Evolutionary conservation across 2,329 filamentous ascomycete species (phyloP).

Genomic region (Beauveria varroae): DNA sequence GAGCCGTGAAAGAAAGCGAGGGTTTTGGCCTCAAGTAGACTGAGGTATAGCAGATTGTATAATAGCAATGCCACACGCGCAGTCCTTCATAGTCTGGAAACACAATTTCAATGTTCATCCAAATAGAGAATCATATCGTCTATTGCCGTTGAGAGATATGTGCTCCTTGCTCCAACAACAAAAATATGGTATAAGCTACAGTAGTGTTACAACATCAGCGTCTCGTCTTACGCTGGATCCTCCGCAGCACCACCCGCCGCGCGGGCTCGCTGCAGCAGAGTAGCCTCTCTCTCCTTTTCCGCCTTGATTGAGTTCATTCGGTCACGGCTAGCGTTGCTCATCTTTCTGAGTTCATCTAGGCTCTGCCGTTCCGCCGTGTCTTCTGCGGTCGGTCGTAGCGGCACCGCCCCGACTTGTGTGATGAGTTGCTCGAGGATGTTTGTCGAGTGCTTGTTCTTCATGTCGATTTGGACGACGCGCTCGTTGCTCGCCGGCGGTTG

Average conservation of each 20-base stretch:
- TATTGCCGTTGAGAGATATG: not conserved
- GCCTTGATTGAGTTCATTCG: conserved; percentile 44
- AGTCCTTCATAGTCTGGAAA: not conserved
- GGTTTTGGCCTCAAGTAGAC: conserved; percentile 83
- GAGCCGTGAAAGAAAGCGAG: conserved; percentile 81
- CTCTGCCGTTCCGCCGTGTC: conserved; percentile 52
- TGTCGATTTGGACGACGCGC: conserved; percentile 48
- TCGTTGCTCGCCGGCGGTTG: conserved; percentile 41
- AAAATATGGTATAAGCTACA: conserved; percentile 9
- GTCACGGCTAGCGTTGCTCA: conserved; percentile 47
- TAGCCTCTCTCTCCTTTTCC: conserved; percentile 55
- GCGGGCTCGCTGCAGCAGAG: conserved; percentile 34
- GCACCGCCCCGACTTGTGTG: conserved; percentile 51
- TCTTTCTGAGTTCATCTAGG: conserved; percentile 45
- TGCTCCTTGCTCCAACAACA: conserved; percentile 1
- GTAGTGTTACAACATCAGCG: conserved; percentile 12
- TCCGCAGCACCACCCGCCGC: conserved; percentile 31
- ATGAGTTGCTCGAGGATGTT: conserved; percentile 59
- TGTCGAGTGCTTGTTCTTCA: conserved; percentile 53
- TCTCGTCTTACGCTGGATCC: conserved; percentile 19
- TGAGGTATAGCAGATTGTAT: not conserved
- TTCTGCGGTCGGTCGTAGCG: conserved; percentile 48
- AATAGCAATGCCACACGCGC: not conserved
- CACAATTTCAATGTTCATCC: not conserved
- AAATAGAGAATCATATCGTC: not conserved